These are phyloP conservation scores for Dothideomycetes sp. DNA, from an alignment of 2,329 filamentous ascomycete species.

Conservation along the genomic window DNA sequence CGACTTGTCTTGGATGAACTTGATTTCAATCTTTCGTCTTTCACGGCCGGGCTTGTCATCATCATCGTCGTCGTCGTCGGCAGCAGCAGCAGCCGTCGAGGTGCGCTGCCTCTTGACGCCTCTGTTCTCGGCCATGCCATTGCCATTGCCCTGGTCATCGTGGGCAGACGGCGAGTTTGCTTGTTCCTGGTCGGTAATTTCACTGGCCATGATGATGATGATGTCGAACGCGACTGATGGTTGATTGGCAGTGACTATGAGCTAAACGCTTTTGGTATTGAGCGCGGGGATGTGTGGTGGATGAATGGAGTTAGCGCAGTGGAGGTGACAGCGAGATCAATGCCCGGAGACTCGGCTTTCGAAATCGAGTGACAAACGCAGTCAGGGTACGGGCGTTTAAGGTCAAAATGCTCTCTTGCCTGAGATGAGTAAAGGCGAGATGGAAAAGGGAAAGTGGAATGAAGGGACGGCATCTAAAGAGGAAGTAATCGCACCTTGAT, in stretches of 20 bases:
- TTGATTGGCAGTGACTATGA: neutral
- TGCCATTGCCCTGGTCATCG: conserved; percentile 58
- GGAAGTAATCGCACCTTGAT: neutral
- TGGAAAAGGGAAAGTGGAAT: neutral
- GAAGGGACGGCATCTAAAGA: neutral
- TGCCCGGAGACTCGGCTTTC: neutral
- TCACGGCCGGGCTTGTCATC: conserved; percentile 96
- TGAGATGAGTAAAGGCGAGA: neutral
- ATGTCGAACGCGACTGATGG: neutral
- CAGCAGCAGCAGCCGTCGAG: conserved; percentile 37
- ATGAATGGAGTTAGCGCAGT: neutral
- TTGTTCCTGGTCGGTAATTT: conserved; percentile 41
- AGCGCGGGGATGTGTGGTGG: neutral
- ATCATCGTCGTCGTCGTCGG: conserved; percentile 93
- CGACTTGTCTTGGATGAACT: conserved; percentile 99
- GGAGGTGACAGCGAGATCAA: conserved; percentile 2
- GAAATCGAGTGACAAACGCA: neutral
- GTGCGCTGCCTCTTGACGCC: conserved; percentile 84
- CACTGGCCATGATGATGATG: conserved; percentile 27
- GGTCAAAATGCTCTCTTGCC: neutral
- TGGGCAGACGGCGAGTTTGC: conserved; percentile 38
- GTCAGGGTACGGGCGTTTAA: neutral
- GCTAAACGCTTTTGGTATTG: conserved; percentile 4
- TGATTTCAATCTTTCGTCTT: conserved; percentile 99
- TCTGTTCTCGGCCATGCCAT: conserved; percentile 50